Evolutionary conservation across 192 early-diverging fungal species (phyloP).

Genomic region (Oehlia diaphana): DNA sequence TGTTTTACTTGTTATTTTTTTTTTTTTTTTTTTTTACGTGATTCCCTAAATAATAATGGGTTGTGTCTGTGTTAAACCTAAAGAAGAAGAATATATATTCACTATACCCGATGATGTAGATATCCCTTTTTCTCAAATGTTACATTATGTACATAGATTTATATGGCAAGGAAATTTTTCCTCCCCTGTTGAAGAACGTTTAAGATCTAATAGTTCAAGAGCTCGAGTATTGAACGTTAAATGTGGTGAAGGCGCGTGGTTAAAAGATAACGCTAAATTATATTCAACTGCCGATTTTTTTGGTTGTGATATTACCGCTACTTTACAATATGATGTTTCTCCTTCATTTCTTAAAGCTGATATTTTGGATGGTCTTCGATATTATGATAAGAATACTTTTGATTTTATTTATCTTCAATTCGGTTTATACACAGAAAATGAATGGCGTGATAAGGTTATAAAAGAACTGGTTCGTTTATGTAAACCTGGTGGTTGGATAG

Average conservation of each 20-base stretch:
- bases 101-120: background rate
- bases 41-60: background rate
- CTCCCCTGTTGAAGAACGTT: background rate
- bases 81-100: background rate
- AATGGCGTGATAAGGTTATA: constrained; percentile 26
- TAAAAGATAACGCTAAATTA: constrained; percentile 32
- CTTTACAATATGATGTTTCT: background rate
- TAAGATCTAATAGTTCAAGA: background rate
- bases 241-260: constrained; percentile 38
- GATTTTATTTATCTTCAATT: constrained; percentile 36
- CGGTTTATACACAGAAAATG: constrained; percentile 12
- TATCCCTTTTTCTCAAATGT: background rate
- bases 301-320: constrained; percentile 20
- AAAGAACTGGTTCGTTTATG: constrained; percentile 20
- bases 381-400: constrained; percentile 30
- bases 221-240: constrained; percentile 3
- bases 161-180: constrained; percentile 11
- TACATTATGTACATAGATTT: background rate
- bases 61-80: background rate
- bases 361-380: background rate
- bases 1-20: too few species aligned
- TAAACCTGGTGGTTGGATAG: constrained; percentile 24
- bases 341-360: constrained; percentile 7
- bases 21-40: too few species aligned
- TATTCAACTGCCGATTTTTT: constrained; percentile 33